Evolutionary conservation across 805 yeast species (phyloP).

Genomic region (Candida incommunis): DNA sequence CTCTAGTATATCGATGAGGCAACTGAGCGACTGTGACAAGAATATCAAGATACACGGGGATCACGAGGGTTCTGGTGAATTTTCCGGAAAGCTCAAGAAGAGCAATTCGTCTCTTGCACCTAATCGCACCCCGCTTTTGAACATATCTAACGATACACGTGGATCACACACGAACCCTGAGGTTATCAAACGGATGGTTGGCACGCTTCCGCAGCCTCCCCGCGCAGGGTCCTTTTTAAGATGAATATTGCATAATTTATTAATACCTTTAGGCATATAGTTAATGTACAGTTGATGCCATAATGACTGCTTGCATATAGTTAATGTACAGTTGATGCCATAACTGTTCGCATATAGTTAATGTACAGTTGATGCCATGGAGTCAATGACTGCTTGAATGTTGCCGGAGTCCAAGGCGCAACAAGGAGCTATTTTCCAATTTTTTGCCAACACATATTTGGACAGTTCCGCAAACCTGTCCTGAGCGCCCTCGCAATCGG

Average conservation of each 20-base stretch:
- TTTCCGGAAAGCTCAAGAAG: no score
- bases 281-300: no score
- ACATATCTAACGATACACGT: no score
- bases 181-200: background rate
- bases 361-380: constrained; percentile 39
- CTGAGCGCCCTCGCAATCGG: constrained; percentile 51
- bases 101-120: no score
- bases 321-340: no score
- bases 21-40: background rate
- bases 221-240: background rate
- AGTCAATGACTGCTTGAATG: constrained; percentile 48
- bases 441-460: constrained; percentile 12
- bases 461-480: constrained; percentile 32
- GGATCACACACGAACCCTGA: background rate
- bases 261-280: background rate
- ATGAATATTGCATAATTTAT: background rate
- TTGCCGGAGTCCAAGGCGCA: constrained; percentile 68
- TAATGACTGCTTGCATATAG: constrained; percentile 20
- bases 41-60: background rate
- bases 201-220: background rate
- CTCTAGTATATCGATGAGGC: background rate
- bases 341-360: background rate
- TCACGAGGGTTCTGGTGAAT: no score
- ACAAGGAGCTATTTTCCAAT: constrained; percentile 70
- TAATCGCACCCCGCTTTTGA: no score